phyloP scores from a whole-genome alignment of 1,284 basidiomycete species.

The Baeospora myosura region DNA sequence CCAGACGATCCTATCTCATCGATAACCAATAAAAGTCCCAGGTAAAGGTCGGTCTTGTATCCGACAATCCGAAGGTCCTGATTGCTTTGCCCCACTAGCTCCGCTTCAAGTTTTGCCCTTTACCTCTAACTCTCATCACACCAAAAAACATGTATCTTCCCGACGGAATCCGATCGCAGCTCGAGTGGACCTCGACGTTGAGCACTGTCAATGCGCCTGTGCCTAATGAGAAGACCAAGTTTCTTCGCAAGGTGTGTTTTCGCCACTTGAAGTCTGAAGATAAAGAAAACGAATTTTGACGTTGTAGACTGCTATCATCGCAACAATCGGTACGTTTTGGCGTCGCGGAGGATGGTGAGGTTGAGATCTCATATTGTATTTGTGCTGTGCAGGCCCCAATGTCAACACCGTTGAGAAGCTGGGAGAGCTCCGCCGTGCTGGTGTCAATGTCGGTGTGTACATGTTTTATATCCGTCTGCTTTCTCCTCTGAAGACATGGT shows the following conservation, averaged over 20 bases:
- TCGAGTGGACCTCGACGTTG: conserved; percentile 86
- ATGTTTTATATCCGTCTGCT: conserved; percentile 6
- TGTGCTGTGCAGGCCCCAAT: conserved; percentile 66
- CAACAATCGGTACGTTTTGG: conserved; percentile 75
- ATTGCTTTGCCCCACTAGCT: too few species aligned
- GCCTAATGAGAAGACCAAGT: conserved; percentile 74
- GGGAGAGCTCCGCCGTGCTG: conserved; percentile 73
- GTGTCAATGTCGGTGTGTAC: conserved; percentile 93
- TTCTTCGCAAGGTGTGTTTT: conserved; percentile 73
- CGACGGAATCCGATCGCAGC: conserved; percentile 67
- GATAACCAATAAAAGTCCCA: too few species aligned
- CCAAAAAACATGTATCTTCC: conserved; percentile 38
- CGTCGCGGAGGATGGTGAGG: conserved; percentile 5
- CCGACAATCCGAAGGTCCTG: too few species aligned
- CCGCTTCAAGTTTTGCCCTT: neutral
- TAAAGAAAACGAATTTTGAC: conserved; percentile 3
- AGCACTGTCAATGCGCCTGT: conserved; percentile 63
- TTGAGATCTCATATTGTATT: conserved; percentile 10
- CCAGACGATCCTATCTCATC: too few species aligned
- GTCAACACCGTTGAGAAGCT: conserved; percentile 86
- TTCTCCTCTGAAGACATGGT: conserved; percentile 7
- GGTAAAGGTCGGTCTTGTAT: too few species aligned
- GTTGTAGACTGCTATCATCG: conserved; percentile 86
- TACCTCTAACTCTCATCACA: conserved; percentile 15
- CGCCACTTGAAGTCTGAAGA: conserved; percentile 7